Conservation (phyloP, 495 filamentous ascomycete genomes). For the Neurospora discreta region DNA sequence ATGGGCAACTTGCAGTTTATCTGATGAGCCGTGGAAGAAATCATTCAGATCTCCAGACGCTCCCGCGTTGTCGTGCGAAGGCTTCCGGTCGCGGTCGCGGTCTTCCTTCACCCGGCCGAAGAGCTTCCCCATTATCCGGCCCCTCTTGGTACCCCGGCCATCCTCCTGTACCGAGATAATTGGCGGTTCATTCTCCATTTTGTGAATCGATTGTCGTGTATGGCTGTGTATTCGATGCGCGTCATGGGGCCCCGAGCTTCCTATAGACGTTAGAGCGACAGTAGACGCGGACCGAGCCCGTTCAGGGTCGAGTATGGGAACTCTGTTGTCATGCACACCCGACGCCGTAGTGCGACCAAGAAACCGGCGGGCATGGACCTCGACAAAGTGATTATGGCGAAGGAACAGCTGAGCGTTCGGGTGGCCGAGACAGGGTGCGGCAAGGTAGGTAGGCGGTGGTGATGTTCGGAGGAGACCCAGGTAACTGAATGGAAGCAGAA, state of each 20-base stretch:
- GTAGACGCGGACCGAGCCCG: not conserved
- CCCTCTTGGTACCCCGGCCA: conserved; percentile 26
- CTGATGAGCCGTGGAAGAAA: conserved; percentile 33
- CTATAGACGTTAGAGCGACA: not conserved
- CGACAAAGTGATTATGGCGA: not conserved
- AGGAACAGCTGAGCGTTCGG: not conserved
- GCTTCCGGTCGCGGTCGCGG: conserved; percentile 28
- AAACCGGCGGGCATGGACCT: not conserved
- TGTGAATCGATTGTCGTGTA: conserved; percentile 10
- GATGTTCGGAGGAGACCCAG: not conserved
- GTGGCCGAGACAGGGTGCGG: not conserved
- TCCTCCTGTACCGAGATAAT: conserved; percentile 22
- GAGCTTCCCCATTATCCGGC: conserved; percentile 39
- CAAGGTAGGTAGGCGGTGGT: not conserved
- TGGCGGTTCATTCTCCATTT: conserved; percentile 35
- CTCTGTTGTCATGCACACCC: not conserved
- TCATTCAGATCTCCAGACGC: conserved; percentile 29
- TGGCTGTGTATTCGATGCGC: conserved; percentile 6
- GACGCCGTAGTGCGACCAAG: not conserved
- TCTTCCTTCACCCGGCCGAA: conserved; percentile 19
- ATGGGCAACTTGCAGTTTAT: conserved; percentile 30
- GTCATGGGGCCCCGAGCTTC: conserved; percentile 11
- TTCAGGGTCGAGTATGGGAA: not conserved
- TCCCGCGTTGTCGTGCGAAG: conserved; percentile 26
- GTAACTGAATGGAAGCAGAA: not conserved